Evolutionary conservation across 768 basidiomycete genomes (phyloP).

Genomic region (Russula vinacea): DNA sequence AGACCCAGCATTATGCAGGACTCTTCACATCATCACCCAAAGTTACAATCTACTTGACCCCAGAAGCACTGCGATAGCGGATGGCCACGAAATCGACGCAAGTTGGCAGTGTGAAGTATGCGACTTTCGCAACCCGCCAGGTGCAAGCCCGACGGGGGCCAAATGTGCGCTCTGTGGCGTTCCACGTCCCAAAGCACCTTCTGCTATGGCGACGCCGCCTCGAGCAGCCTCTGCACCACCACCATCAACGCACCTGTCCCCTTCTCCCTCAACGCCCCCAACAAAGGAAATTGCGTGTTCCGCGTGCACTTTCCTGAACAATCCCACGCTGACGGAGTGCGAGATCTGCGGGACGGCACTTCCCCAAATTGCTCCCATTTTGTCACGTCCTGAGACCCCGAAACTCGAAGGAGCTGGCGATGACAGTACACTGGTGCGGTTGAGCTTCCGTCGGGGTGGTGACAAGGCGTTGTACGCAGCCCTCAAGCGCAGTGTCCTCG

Average conservation of each 20-base stretch:
- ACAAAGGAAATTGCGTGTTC: conserved; percentile 59
- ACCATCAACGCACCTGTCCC: conserved; percentile 37
- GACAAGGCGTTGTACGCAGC: conserved; percentile 78
- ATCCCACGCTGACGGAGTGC: conserved; percentile 65
- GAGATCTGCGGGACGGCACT: conserved; percentile 84
- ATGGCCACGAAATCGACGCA: conserved; percentile 39
- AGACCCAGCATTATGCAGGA: conserved; percentile 87
- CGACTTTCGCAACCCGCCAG: conserved; percentile 75
- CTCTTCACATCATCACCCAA: conserved; percentile 89
- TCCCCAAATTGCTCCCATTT: conserved; percentile 37
- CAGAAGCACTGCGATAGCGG: conserved; percentile 30
- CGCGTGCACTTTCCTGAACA: conserved; percentile 91
- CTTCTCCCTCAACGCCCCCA: conserved; percentile 44
- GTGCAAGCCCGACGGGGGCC: conserved; percentile 63
- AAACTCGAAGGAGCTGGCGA: conserved; percentile 39
- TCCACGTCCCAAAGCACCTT: conserved; percentile 46
- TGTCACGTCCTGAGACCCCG: conserved; percentile 59
- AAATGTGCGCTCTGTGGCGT: conserved; percentile 83
- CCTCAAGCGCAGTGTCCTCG: conserved; percentile 65
- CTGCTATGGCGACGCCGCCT: conserved; percentile 29
- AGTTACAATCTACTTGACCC: conserved; percentile 68
- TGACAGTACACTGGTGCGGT: conserved; percentile 54
- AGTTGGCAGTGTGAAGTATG: conserved; percentile 91
- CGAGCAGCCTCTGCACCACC: conserved; percentile 30
- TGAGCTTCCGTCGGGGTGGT: conserved; percentile 91